Conservation (phyloP, 352 stramenopile genomes). For the Pilasporangium apinafurcum region DNA sequence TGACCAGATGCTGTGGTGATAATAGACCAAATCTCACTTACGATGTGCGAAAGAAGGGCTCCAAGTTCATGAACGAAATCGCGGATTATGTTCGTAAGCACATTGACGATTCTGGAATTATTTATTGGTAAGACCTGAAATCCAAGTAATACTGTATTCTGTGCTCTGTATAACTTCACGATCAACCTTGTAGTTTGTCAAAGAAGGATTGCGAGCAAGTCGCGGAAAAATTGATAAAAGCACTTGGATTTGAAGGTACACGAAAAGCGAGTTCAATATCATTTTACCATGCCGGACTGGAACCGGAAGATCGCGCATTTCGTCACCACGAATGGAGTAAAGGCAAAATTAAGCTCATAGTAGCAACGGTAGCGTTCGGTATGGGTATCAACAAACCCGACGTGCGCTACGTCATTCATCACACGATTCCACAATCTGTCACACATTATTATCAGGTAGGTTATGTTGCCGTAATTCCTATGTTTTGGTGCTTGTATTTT, state of each 20-base stretch:
- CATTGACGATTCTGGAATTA: slow-evolving; percentile 86
- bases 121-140: slow-evolving; percentile 90
- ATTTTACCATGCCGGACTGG: slow-evolving; percentile 79
- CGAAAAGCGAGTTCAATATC: slow-evolving; percentile 64
- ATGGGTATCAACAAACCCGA: slow-evolving; percentile 90
- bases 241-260: slow-evolving; percentile 67
- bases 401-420: slow-evolving; percentile 86
- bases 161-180: neutral
- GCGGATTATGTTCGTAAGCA: slow-evolving; percentile 69
- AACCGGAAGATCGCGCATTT: slow-evolving; percentile 66
- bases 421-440: slow-evolving; percentile 85
- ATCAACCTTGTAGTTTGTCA: slow-evolving; percentile 48
- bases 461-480: neutral
- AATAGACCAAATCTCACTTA: slow-evolving; percentile 79
- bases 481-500: neutral
- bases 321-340: slow-evolving; percentile 86
- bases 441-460: slow-evolving; percentile 86
- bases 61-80: slow-evolving; percentile 80
- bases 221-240: slow-evolving; percentile 73
- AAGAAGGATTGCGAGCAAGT: slow-evolving; percentile 87
- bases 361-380: slow-evolving; percentile 84
- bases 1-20: neutral
- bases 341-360: slow-evolving; percentile 86
- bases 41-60: slow-evolving; percentile 71
- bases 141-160: too few relatives aligned